Evolutionary conservation across 345 rosid species (phyloP), one percentile per base, ranked within the genome.

Genomic region (Lepidium africanum): DNA sequence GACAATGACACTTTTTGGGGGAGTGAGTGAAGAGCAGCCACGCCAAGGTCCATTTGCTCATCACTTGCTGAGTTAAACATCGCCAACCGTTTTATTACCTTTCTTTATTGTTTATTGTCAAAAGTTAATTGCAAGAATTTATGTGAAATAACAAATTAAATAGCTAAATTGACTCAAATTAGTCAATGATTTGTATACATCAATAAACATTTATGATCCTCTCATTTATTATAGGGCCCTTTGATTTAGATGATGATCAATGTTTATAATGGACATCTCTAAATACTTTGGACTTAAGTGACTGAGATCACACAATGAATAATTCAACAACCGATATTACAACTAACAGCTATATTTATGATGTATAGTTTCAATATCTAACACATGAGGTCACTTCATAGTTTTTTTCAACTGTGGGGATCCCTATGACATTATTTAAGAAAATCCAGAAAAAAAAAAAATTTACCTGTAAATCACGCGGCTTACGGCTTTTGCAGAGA

Each of bases 401-500:
- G 9, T 6, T 42, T 14, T 42, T 14, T 27, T 27, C 32, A 27
- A 42, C 49, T 15, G 25, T 46, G 17, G 50, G 25, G 19, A 46
- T 46, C 50, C 50, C 50, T 0, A 16, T 45, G 16, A 27, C 32
- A 27, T 27, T 27, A 27, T 27, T 27, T 4, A 4, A 27, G 3
- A 27, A n/a, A 14, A 27, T 43, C 43, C 15, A 17, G 7, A 46
- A 46, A 1, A 6, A 2, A 21, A 11, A 48, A 10, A 48, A n/a
- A 19, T 49, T 46, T 46, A 46, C 60, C 59, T 65, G 60, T 65
- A 32, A 65, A 65, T 65, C 70, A 65, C 70, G 70, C 70, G 61
- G 70, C 70, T 65, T 53, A 65, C 70, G 41, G 70, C 70, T 65
- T 65, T 65, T 52, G 16, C 61, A 53, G 62, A 42, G 52, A 41